Evolutionary conservation across 2,329 filamentous ascomycete species (phyloP).

Genomic region (Clonostachys chloroleuca): DNA sequence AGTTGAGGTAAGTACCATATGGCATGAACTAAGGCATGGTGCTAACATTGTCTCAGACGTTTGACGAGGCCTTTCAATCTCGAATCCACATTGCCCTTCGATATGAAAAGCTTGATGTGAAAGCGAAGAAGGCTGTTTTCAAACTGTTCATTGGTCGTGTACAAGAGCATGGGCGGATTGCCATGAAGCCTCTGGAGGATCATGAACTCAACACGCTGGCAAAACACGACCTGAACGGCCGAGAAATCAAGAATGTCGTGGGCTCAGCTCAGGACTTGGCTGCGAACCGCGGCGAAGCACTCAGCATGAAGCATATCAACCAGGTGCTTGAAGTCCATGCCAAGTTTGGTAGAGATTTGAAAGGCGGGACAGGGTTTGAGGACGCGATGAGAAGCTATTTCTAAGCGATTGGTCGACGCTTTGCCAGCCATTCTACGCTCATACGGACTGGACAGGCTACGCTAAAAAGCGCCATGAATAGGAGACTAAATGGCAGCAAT

Average conservation of each 20-base stretch:
- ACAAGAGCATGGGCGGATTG: constrained; percentile 55
- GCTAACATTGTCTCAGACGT: constrained; percentile 47
- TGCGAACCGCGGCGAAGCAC: constrained; percentile 64
- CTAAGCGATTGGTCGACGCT: constrained; percentile 14
- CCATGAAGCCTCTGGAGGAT: constrained; percentile 58
- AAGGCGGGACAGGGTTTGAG: constrained; percentile 73
- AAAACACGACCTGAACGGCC: constrained; percentile 57
- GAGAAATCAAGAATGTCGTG: constrained; percentile 84
- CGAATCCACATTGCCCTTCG: constrained; percentile 81
- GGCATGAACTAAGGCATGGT: background rate
- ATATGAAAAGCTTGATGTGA: constrained; percentile 69
- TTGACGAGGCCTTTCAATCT: constrained; percentile 87
- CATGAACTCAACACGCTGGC: constrained; percentile 64
- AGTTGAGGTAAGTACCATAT: constrained; percentile 50
- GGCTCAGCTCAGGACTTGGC: constrained; percentile 80
- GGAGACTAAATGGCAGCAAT: no score
- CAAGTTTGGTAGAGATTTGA: constrained; percentile 78
- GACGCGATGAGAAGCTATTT: constrained; percentile 83
- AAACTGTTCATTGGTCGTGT: constrained; percentile 78
- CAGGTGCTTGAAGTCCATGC: constrained; percentile 81
- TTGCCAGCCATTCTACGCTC: no score
- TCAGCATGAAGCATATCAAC: constrained; percentile 76
- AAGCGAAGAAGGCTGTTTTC: constrained; percentile 77
- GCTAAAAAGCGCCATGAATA: no score
- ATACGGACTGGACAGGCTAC: no score